These are phyloP conservation scores for Pseudogymnoascus sp. DNA, from an alignment of 2,329 filamentous ascomycete species.

Conservation along the genomic window DNA sequence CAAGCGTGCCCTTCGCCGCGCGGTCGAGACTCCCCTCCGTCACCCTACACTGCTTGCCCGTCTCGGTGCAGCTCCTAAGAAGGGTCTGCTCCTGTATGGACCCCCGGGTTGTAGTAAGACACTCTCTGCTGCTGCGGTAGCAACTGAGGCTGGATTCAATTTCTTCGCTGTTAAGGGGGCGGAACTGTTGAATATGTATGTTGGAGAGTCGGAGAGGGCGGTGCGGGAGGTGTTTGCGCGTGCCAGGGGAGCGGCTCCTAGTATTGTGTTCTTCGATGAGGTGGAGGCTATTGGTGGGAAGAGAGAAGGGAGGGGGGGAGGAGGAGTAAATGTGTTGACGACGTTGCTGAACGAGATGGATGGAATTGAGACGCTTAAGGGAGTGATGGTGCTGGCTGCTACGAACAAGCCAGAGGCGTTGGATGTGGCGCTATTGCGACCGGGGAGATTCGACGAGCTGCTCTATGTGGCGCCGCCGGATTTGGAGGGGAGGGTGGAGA, in stretches of 20 bases:
- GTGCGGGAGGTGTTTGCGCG: constrained; percentile 80
- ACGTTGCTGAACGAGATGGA: constrained; percentile 94
- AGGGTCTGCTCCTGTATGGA: constrained; percentile 82
- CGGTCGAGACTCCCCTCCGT: constrained; percentile 29
- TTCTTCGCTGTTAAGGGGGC: constrained; percentile 92
- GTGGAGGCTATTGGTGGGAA: constrained; percentile 68
- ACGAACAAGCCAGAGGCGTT: constrained; percentile 85
- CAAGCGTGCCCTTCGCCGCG: constrained; percentile 51
- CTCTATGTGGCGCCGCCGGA: constrained; percentile 82
- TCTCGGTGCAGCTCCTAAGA: constrained; percentile 53
- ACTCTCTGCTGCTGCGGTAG: constrained; percentile 80
- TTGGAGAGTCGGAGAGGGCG: constrained; percentile 84
- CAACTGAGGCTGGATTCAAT: constrained; percentile 83
- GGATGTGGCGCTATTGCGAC: constrained; percentile 76
- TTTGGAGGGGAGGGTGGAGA: constrained; percentile 62
- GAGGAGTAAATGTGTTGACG: constrained; percentile 73
- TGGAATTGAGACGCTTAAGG: constrained; percentile 75
- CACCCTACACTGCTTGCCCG: constrained; percentile 41
- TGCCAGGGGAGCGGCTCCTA: constrained; percentile 75
- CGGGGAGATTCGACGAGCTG: constrained; percentile 75
- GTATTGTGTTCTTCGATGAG: constrained; percentile 95
- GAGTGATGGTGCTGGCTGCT: constrained; percentile 80
- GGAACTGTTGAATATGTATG: constrained; percentile 93
- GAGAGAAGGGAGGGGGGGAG: constrained; percentile 40
- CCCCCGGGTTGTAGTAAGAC: constrained; percentile 95